These are phyloP conservation scores for Pochonia chlamydosporia DNA, from an alignment of 2,329 filamentous ascomycete genomes.

Conservation along the genomic window DNA sequence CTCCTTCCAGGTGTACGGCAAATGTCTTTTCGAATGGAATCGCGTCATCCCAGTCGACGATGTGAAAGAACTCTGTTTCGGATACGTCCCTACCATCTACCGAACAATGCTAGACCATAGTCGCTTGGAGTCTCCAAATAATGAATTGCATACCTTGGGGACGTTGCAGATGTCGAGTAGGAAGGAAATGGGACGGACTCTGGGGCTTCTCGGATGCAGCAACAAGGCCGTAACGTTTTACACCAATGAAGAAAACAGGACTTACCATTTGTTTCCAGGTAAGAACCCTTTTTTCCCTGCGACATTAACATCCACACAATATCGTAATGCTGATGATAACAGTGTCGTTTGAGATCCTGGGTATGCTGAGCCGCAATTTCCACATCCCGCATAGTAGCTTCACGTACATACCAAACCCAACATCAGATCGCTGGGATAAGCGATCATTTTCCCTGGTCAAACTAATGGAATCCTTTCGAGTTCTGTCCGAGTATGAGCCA, in stretches of 20 bases:
- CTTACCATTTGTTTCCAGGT: constrained; percentile 47
- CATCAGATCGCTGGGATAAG: constrained; percentile 47
- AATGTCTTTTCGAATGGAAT: constrained; percentile 40
- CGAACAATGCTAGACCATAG: constrained; percentile 31
- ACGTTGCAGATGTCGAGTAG: constrained; percentile 42
- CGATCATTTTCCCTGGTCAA: constrained; percentile 38
- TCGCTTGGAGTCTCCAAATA: constrained; percentile 30
- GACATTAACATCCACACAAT: not conserved
- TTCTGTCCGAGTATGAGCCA: constrained; percentile 19
- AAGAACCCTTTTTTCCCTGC: constrained; percentile 11
- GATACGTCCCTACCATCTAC: constrained; percentile 50
- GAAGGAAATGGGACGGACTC: constrained; percentile 45
- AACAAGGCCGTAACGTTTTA: constrained; percentile 43
- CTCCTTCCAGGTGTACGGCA: constrained; percentile 44
- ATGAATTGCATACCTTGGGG: constrained; percentile 35
- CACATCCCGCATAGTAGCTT: constrained; percentile 45
- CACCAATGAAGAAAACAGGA: constrained; percentile 28
- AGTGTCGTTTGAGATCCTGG: constrained; percentile 54
- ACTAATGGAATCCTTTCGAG: constrained; percentile 33
- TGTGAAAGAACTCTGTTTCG: constrained; percentile 51
- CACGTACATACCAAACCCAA: constrained; percentile 52
- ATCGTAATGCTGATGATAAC: constrained; percentile 9
- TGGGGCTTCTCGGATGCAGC: constrained; percentile 49
- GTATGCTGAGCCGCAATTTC: constrained; percentile 48
- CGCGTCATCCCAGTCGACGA: constrained; percentile 48